Evolutionary conservation across 108 stramenopile species (phyloP).

Genomic region (Pseudonitzschia delicatissima): DNA sequence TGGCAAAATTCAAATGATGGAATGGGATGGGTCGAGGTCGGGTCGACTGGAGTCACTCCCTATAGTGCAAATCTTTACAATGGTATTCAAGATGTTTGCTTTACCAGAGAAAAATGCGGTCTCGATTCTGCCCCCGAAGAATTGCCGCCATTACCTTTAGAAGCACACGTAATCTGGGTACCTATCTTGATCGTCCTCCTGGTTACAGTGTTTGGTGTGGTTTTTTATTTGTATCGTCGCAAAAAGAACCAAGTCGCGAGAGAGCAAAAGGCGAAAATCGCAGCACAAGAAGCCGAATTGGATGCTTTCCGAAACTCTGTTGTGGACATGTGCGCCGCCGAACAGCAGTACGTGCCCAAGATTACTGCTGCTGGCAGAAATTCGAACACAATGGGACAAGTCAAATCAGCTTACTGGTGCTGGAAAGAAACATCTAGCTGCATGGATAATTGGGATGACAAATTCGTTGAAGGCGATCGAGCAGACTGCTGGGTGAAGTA

Average conservation of each 20-base stretch:
- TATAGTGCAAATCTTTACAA: neutral
- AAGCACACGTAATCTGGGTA: neutral
- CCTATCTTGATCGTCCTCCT: conserved; percentile 7
- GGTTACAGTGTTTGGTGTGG: neutral
- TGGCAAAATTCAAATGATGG: neutral
- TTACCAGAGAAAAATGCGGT: neutral
- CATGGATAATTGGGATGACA: neutral
- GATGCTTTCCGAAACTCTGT: conserved; percentile 15
- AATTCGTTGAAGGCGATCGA: neutral
- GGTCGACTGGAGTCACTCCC: neutral
- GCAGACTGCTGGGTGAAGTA: conserved; percentile 14
- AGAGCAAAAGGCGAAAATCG: conserved; percentile 3
- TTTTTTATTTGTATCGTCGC: conserved; percentile 12
- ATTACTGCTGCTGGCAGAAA: neutral
- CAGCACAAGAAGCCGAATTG: conserved; percentile 12
- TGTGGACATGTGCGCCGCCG: conserved; percentile 17
- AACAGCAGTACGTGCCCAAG: conserved; percentile 4
- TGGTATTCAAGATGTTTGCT: conserved; percentile 4
- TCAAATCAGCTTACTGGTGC: conserved; percentile 4
- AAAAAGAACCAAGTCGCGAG: conserved; percentile 10
- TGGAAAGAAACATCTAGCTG: neutral
- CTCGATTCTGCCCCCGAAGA: neutral
- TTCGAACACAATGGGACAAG: neutral
- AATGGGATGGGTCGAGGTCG: neutral
- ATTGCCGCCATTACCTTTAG: conserved; percentile 6